Evolutionary conservation across 768 basidiomycete genomes (phyloP).

Genomic region (Psilocybe tampanensis): DNA sequence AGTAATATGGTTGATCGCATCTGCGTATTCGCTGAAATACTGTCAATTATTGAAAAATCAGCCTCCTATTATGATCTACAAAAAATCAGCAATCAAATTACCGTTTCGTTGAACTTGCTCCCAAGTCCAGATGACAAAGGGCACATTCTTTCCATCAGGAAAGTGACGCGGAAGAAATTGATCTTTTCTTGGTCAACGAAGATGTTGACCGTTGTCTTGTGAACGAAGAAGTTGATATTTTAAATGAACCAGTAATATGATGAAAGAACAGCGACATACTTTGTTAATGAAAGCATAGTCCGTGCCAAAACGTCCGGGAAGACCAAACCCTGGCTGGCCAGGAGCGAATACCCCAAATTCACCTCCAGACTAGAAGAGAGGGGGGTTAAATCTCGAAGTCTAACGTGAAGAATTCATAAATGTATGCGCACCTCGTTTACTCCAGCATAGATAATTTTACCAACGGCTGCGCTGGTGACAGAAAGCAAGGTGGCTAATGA

Average conservation of each 20-base stretch:
- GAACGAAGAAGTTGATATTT: background rate
- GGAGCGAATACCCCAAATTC: constrained; percentile 46
- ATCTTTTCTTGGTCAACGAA: constrained; percentile 51
- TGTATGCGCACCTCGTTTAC: constrained; percentile 40
- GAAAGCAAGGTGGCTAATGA: constrained; percentile 16
- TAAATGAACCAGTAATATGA: too few species aligned
- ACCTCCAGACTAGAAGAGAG: constrained; percentile 40
- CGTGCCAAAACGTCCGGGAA: constrained; percentile 45
- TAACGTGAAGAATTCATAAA: background rate
- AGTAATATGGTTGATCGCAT: constrained; percentile 47
- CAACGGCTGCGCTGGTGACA: constrained; percentile 16
- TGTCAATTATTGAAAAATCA: constrained; percentile 8
- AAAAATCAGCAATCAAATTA: constrained; percentile 19
- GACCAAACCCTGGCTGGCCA: constrained; percentile 37
- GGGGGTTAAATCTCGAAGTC: background rate
- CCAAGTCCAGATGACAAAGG: constrained; percentile 42
- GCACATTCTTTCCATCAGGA: constrained; percentile 50
- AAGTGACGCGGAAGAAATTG: constrained; percentile 51
- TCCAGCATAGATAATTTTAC: constrained; percentile 45
- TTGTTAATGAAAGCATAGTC: constrained; percentile 52
- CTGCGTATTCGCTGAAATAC: constrained; percentile 46
- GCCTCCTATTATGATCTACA: background rate
- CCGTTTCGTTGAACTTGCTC: constrained; percentile 46
- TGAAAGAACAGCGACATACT: constrained; percentile 21
- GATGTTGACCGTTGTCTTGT: constrained; percentile 44